phyloP scores from a whole-genome alignment of 306 rosid species.

The Nissolia schottii region DNA sequence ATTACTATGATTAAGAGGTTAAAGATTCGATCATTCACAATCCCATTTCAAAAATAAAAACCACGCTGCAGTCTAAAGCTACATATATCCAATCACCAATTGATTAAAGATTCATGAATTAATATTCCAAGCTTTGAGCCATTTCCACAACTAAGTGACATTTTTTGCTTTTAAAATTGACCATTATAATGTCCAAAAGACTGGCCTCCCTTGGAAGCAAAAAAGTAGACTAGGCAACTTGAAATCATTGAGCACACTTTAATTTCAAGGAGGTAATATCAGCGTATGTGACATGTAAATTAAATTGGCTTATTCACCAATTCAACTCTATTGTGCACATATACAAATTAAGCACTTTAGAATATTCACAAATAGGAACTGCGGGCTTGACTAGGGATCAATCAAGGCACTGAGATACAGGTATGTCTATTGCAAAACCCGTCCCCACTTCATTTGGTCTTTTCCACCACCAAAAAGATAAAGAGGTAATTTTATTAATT shows the following conservation, averaged over 20 bases:
- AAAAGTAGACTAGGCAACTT: not conserved
- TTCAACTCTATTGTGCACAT: not conserved
- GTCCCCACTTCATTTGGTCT: not conserved
- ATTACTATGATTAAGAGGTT: too few species aligned
- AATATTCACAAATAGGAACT: not conserved
- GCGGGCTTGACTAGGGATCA: not conserved
- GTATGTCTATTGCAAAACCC: not conserved
- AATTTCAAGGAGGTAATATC: not conserved
- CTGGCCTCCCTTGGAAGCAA: not conserved
- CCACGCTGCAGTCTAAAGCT: too few species aligned
- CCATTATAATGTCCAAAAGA: too few species aligned
- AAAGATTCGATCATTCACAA: too few species aligned
- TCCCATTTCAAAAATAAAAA: too few species aligned
- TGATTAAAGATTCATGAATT: too few species aligned
- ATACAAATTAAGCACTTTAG: not conserved
- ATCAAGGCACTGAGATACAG: not conserved
- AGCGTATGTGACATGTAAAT: not conserved
- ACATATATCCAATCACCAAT: too few species aligned
- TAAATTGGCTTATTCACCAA: not conserved
- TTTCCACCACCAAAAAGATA: not conserved
- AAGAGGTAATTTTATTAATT: too few species aligned
- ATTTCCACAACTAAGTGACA: too few species aligned
- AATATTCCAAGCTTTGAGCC: too few species aligned
- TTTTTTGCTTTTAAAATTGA: too few species aligned
- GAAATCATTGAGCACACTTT: not conserved